Evolutionary conservation across 2,329 filamentous ascomycete species (phyloP).

Genomic region (Aureobasidium namibiae): DNA sequence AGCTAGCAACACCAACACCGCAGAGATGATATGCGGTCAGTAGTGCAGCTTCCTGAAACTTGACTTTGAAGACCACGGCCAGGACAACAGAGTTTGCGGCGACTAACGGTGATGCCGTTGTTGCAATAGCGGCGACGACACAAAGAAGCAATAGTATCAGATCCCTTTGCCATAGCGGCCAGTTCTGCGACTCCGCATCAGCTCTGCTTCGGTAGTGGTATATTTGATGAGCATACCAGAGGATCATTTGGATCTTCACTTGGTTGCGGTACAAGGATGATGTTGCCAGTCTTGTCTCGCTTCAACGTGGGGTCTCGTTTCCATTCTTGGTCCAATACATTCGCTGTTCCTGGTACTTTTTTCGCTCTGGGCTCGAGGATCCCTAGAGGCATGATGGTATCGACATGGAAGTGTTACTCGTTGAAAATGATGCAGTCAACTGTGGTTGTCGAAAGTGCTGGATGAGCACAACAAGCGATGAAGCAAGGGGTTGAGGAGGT

Average conservation of each 20-base stretch:
- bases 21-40: constrained; percentile 83
- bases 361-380: constrained; percentile 61
- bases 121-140: constrained; percentile 72
- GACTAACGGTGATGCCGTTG: constrained; percentile 75
- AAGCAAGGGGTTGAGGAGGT: neutral
- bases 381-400: constrained; percentile 55
- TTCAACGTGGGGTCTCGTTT: constrained; percentile 15
- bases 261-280: constrained; percentile 79
- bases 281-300: constrained; percentile 10
- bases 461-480: neutral
- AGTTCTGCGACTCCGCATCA: constrained; percentile 48
- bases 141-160: constrained; percentile 71
- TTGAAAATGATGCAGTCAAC: neutral
- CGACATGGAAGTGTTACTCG: neutral
- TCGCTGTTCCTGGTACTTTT: constrained; percentile 57
- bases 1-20: constrained; percentile 70
- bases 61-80: constrained; percentile 53
- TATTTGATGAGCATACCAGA: constrained; percentile 42
- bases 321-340: constrained; percentile 27
- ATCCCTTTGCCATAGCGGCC: constrained; percentile 81
- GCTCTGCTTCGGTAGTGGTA: neutral
- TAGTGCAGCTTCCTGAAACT: constrained; percentile 67
- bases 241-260: constrained; percentile 88
- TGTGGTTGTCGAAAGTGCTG: neutral
- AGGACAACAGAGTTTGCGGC: constrained; percentile 81